Evolutionary conservation across 2,329 filamentous ascomycete genomes (phyloP).

Genomic region (Hymenoscyphus albidus): DNA sequence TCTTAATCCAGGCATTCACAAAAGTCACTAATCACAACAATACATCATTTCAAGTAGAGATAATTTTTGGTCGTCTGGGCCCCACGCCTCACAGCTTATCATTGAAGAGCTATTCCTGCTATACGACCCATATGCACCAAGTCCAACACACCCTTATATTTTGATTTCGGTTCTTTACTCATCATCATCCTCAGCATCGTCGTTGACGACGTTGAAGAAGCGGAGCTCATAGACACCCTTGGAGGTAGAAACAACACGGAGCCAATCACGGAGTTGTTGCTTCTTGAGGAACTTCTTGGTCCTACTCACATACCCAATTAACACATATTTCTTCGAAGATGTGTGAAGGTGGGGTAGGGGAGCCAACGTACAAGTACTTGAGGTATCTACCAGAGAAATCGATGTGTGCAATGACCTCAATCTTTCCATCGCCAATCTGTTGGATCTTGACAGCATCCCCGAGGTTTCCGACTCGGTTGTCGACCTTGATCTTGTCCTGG

Average conservation of each 20-base stretch:
- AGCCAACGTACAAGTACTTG: conserved; percentile 89
- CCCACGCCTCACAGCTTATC: conserved; percentile 13
- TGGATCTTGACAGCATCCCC: conserved; percentile 88
- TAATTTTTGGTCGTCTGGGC: conserved; percentile 4
- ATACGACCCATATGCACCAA: conserved; percentile 15
- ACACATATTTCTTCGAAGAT: background rate
- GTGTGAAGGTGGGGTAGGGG: background rate
- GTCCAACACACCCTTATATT: conserved; percentile 16
- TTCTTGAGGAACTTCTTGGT: conserved; percentile 99
- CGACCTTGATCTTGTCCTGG: conserved; percentile 99
- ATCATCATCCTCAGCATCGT: conserved; percentile 96
- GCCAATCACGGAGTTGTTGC: conserved; percentile 99
- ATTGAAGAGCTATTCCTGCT: conserved; percentile 19
- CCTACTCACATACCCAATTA: conserved; percentile 45
- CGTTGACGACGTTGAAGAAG: conserved; percentile 99
- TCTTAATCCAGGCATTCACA: background rate
- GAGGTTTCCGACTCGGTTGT: conserved; percentile 96
- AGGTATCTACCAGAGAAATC: conserved; percentile 98
- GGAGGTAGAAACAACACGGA: conserved; percentile 95
- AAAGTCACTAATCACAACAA: background rate
- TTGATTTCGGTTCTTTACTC: conserved; percentile 62
- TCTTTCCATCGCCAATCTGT: conserved; percentile 92
- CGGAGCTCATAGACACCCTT: conserved; percentile 99
- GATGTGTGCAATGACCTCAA: conserved; percentile 96
- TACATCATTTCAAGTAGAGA: background rate